Base-by-base conservation (phyloP, 139 green algal genomes). In the Coelastrella sp. region DNA sequence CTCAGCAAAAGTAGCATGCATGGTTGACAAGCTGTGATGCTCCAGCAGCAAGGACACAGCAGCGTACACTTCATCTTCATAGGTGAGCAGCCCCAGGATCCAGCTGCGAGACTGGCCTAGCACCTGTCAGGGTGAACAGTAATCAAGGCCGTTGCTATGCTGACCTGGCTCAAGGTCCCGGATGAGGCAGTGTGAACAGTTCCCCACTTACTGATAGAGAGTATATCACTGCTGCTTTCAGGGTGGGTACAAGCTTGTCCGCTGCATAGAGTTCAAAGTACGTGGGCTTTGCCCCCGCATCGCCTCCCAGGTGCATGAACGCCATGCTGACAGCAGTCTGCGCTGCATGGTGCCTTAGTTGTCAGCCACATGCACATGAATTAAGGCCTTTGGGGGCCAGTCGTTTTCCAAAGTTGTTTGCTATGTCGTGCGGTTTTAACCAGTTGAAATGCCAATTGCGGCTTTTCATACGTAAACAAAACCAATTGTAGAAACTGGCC, bases 261-360 rank as follows among this genome's bases (percentile, higher is more conserved):
- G 97, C 96, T 5, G 97, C 97, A 4, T 98, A 87, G 7, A 98
- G 92, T 92, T 99, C 97, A 83, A 99, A 99, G 71, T 98, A 98
- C 2, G 96, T 98, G 10, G 97, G 97, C 20, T 88, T 84, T 2
- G 91, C 74, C n/a, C 84, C 91, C 0, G 91, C 93, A 22, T 96
- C 95, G 14, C 95, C 95, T 0, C 95, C 96, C 5, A 98, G 74
- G n/a, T 89, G 58, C 17, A 98, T 93, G 57, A 98, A 98, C 16
- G 95, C 93, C 96, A 97, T 97, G 23, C 7, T 80, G 74, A 7
- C 20, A 71, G 8, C 61, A 13, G 61, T 71, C 61, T 10, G 8
- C 11, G 61, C 61, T 71, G 61, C 61, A 13, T 71, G 61, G 61
- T 71, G 61, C 61, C 61, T 71, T 71, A 13, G 10, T 19, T 10